Evolutionary conservation across 164 flowering plant species (phyloP).

Genomic region (Vitis labrusca): DNA sequence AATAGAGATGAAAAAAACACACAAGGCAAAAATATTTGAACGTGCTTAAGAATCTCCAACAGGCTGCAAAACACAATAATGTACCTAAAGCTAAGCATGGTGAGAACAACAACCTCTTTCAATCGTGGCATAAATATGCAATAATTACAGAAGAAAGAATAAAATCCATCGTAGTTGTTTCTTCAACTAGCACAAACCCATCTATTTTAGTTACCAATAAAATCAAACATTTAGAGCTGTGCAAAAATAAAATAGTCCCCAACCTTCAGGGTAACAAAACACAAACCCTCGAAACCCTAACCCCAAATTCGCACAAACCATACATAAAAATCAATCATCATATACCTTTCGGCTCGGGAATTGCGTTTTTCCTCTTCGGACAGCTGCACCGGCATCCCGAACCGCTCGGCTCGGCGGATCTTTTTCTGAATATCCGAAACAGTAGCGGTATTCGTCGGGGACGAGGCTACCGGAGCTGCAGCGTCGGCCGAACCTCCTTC

Average conservation of each 20-base stretch:
- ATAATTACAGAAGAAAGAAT: neutral
- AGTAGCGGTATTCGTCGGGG: constrained; percentile 11
- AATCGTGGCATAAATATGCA: neutral
- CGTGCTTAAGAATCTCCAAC: too few relatives aligned
- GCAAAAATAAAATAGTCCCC: neutral
- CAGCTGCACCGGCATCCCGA: constrained; percentile 57
- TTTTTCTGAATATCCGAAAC: constrained; percentile 49
- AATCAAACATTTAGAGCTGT: neutral
- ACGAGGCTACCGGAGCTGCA: constrained; percentile 9
- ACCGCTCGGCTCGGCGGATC: constrained; percentile 74
- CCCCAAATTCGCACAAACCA: neutral
- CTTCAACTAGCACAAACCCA: too few relatives aligned
- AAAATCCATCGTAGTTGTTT: neutral
- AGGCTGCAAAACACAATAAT: too few relatives aligned
- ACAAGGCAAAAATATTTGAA: too few relatives aligned
- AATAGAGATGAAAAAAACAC: too few relatives aligned
- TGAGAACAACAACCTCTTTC: too few relatives aligned
- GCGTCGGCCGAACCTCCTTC: neutral
- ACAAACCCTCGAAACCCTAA: neutral
- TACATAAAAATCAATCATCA: neutral
- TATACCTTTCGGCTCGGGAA: constrained; percentile 71
- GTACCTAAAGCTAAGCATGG: too few relatives aligned
- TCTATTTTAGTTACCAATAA: too few relatives aligned
- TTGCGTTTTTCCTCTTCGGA: constrained; percentile 67
- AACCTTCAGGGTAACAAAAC: neutral